Evolutionary conservation across 2,329 filamentous ascomycete species (phyloP).

Genomic region (Helotiales sp.): DNA sequence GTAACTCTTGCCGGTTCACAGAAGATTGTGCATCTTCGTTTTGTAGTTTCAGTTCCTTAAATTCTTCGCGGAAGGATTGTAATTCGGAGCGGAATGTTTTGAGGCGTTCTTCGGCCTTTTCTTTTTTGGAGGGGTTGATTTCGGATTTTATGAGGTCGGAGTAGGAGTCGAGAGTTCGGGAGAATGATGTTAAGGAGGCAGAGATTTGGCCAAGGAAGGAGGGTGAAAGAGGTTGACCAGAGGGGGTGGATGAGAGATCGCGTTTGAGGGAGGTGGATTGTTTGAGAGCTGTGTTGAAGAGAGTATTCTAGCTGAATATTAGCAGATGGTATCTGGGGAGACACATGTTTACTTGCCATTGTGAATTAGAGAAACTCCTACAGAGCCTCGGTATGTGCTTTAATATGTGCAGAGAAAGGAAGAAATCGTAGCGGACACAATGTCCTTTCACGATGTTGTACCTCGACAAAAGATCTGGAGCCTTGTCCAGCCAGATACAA

Average conservation of each 20-base stretch:
- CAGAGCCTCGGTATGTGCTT: background rate
- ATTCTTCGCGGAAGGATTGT: slow-evolving; percentile 73
- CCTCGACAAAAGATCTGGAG: slow-evolving; percentile 4
- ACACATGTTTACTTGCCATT: slow-evolving; percentile 13
- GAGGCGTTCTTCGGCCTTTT: slow-evolving; percentile 83
- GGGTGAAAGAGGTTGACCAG: slow-evolving; percentile 55
- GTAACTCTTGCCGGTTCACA: slow-evolving; percentile 73
- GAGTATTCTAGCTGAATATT: slow-evolving; percentile 60
- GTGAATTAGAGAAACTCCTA: slow-evolving; percentile 3
- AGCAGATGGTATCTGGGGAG: background rate
- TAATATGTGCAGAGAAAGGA: background rate
- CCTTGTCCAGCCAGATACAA: background rate
- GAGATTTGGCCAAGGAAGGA: slow-evolving; percentile 72
- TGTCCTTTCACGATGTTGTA: slow-evolving; percentile 1
- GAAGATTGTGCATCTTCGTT: slow-evolving; percentile 71
- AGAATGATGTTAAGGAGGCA: slow-evolving; percentile 76
- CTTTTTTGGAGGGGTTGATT: slow-evolving; percentile 85
- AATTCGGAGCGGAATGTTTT: slow-evolving; percentile 85
- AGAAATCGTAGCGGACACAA: background rate
- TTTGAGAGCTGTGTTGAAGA: slow-evolving; percentile 84
- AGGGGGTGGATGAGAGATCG: slow-evolving; percentile 71
- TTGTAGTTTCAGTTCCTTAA: slow-evolving; percentile 74
- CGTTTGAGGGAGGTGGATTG: slow-evolving; percentile 78
- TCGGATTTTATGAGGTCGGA: slow-evolving; percentile 82
- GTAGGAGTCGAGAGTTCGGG: slow-evolving; percentile 92